Conservation (phyloP, 75 land plant genomes). For the Pinus taeda region DNA sequence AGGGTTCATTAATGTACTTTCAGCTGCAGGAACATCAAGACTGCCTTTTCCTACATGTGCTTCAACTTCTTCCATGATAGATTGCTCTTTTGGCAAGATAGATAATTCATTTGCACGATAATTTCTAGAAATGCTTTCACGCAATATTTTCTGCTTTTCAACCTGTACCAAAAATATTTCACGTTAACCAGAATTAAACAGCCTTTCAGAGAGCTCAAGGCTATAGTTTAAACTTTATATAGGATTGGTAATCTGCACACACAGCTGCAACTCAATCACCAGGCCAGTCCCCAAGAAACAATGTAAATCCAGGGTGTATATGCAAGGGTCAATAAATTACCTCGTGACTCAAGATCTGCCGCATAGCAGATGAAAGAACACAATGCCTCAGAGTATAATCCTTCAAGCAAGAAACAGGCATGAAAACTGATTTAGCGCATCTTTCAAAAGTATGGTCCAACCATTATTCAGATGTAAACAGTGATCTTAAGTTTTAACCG, state of each 20-base stretch:
- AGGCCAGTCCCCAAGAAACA: background rate
- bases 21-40: background rate
- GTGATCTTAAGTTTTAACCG: background rate
- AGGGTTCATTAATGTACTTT: background rate
- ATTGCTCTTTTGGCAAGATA: background rate
- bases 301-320: background rate
- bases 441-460: background rate
- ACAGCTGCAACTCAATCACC: background rate
- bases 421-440: background rate
- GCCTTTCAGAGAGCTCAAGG: background rate
- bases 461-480: background rate
- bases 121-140: constrained; percentile 24
- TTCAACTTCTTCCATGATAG: background rate
- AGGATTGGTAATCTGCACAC: background rate
- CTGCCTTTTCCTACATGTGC: background rate
- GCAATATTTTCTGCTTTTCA: constrained; percentile 62
- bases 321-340: constrained; percentile 24
- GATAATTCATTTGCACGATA: constrained; percentile 6
- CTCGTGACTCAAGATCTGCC: constrained; percentile 86
- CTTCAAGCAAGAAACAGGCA: constrained; percentile 31
- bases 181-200: background rate
- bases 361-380: constrained; percentile 63
- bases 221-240: background rate
- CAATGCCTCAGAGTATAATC: constrained; percentile 40
- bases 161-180: constrained; percentile 25